Evolutionary conservation across 768 basidiomycete species (phyloP).

Genomic region (Ephemerocybe angulata): DNA sequence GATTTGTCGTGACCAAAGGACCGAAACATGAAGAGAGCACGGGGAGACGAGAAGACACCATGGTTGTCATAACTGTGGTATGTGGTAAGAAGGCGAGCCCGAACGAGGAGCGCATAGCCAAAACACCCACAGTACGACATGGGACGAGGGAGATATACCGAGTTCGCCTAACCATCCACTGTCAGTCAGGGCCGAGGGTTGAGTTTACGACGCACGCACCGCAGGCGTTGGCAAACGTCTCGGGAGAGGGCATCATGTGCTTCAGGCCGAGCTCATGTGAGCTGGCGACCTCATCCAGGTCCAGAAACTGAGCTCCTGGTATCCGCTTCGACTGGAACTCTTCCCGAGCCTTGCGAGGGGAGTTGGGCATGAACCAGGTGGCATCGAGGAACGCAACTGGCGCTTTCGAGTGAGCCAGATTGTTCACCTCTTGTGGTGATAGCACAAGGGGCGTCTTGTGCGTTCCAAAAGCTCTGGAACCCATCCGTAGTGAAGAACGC

Average conservation of each 20-base stretch:
- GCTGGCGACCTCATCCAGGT: slow-evolving; percentile 76
- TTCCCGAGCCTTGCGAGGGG: slow-evolving; percentile 59
- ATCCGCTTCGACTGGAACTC: slow-evolving; percentile 71
- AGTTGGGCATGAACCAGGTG: slow-evolving; percentile 94
- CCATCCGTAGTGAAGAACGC: too few species aligned
- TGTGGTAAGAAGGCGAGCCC: slow-evolving; percentile 6
- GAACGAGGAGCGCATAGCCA: background rate
- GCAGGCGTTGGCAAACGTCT: slow-evolving; percentile 73
- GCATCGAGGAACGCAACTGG: slow-evolving; percentile 61
- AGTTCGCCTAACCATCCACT: slow-evolving; percentile 43
- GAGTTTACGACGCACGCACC: slow-evolving; percentile 45
- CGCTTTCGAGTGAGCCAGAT: slow-evolving; percentile 29
- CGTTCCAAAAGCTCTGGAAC: background rate
- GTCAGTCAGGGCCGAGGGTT: background rate
- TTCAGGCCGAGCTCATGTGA: slow-evolving; percentile 75
- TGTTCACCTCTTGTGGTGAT: slow-evolving; percentile 46
- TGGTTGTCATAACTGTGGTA: slow-evolving; percentile 74
- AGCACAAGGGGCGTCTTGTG: slow-evolving; percentile 42
- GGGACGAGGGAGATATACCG: slow-evolving; percentile 68
- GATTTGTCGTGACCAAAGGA: slow-evolving; percentile 85
- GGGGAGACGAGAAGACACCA: slow-evolving; percentile 89
- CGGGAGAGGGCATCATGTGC: slow-evolving; percentile 87
- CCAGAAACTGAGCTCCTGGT: slow-evolving; percentile 69
- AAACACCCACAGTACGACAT: slow-evolving; percentile 72
- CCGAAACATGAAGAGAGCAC: slow-evolving; percentile 93